These are phyloP conservation scores for Amphibolis antarctica DNA, from an alignment of 106 monocot species.

Conservation along the genomic window DNA sequence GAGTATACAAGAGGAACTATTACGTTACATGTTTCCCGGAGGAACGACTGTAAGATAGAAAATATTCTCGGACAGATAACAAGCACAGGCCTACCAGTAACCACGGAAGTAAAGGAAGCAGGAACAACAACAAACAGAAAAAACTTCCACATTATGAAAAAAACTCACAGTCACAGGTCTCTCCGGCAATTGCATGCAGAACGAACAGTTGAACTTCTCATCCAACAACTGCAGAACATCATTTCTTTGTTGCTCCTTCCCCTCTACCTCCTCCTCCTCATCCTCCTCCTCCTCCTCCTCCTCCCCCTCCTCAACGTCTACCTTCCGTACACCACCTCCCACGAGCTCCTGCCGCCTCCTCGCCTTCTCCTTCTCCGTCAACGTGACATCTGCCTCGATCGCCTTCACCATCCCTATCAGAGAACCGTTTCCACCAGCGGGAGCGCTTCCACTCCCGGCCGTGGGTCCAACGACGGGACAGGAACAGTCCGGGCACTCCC, in stretches of 20 bases:
- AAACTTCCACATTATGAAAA: neutral
- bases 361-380: constrained; percentile 65
- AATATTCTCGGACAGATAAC: no score
- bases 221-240: constrained; percentile 52
- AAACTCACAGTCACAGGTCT: constrained; percentile 83
- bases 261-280: constrained; percentile 19
- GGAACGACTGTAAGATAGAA: no score
- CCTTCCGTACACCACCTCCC: constrained; percentile 15
- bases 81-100: no score
- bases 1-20: no score
- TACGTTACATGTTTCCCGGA: no score
- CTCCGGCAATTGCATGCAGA: constrained; percentile 85
- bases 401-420: constrained; percentile 45
- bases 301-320: constrained; percentile 2
- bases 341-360: constrained; percentile 53
- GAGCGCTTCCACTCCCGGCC: neutral
- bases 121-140: neutral
- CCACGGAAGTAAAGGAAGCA: neutral
- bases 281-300: constrained; percentile 15
- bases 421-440: neutral
- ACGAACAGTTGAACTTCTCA: constrained; percentile 61
- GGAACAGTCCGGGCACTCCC: constrained; percentile 56
- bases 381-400: constrained; percentile 47
- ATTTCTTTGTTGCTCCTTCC: constrained; percentile 2
- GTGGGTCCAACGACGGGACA: neutral